Evolutionary conservation across 1,139 yeast species (phyloP).

Genomic region (Zhuliangozyma blackwelliae): DNA sequence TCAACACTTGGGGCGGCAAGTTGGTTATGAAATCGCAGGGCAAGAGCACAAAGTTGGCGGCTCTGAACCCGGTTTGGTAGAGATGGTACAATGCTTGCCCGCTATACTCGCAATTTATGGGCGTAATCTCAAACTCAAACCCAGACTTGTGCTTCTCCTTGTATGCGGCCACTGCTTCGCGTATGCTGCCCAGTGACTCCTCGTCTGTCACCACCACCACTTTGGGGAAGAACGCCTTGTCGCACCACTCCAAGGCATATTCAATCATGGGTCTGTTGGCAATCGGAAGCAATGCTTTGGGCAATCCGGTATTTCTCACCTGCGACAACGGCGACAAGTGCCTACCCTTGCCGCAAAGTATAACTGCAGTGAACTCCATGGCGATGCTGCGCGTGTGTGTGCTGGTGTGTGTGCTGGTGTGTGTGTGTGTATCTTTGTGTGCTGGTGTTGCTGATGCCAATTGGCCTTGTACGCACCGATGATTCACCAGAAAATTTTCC

Average conservation of each 20-base stretch:
- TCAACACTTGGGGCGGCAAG: constrained; percentile 81
- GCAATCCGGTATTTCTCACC: constrained; percentile 49
- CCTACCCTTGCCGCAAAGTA: constrained; percentile 83
- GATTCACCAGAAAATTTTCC: background rate
- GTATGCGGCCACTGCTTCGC: constrained; percentile 15
- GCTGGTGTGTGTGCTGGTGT: no score
- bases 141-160: constrained; percentile 6
- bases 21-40: constrained; percentile 95
- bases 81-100: constrained; percentile 59
- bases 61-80: constrained; percentile 24
- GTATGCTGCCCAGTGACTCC: constrained; percentile 23
- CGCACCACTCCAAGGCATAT: constrained; percentile 91
- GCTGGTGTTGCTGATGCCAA: no score
- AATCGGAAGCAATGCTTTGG: constrained; percentile 84
- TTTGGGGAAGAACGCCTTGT: constrained; percentile 69
- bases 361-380: constrained; percentile 94
- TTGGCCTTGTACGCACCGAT: no score
- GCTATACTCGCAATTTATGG: constrained; percentile 46
- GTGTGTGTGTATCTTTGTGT: no score
- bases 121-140: constrained; percentile 38
- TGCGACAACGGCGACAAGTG: constrained; percentile 68
- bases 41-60: constrained; percentile 60
- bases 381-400: background rate
- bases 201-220: constrained; percentile 36
- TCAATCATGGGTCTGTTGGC: constrained; percentile 90